Conservation (phyloP, 345 rosid species). For the Clausena lansium region DNA sequence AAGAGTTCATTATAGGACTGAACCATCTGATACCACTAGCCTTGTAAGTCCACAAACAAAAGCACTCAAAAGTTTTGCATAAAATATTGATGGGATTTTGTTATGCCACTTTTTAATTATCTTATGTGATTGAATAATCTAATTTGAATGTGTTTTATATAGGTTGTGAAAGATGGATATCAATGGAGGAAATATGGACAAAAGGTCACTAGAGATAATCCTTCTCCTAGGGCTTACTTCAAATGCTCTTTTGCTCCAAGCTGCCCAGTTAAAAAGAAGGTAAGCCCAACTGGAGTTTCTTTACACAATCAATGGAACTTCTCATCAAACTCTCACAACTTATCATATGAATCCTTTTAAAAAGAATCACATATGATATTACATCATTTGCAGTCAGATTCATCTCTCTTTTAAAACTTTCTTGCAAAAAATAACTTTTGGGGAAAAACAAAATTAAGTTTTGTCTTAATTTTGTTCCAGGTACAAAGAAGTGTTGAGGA, state of each 20-base stretch:
- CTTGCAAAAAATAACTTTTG: too few species aligned
- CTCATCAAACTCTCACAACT: neutral
- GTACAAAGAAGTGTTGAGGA: slow-evolving; percentile 94
- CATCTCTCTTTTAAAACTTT: neutral
- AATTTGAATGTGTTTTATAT: slow-evolving; percentile 18
- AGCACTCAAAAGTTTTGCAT: neutral
- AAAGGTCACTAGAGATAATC: slow-evolving; percentile 98
- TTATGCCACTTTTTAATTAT: neutral
- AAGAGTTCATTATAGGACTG: slow-evolving; percentile 55
- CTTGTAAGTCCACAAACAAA: slow-evolving; percentile 51
- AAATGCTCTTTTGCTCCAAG: slow-evolving; percentile 94
- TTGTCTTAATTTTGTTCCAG: slow-evolving; percentile 36
- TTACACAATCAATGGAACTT: neutral
- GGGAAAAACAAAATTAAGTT: too few species aligned
- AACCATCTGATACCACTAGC: slow-evolving; percentile 59
- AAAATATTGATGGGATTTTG: neutral
- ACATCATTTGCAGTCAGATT: neutral
- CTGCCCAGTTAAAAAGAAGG: slow-evolving; percentile 99
- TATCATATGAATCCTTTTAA: too few species aligned
- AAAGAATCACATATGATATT: too few species aligned
- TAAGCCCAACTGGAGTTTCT: slow-evolving; percentile 1
- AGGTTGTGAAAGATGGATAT: slow-evolving; percentile 97
- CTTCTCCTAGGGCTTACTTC: slow-evolving; percentile 97
- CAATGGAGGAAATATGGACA: slow-evolving; percentile 99
- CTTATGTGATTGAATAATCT: neutral